phyloP scores from a whole-genome alignment of 2,329 filamentous ascomycete genomes.

The Neonectria magnoliae region DNA sequence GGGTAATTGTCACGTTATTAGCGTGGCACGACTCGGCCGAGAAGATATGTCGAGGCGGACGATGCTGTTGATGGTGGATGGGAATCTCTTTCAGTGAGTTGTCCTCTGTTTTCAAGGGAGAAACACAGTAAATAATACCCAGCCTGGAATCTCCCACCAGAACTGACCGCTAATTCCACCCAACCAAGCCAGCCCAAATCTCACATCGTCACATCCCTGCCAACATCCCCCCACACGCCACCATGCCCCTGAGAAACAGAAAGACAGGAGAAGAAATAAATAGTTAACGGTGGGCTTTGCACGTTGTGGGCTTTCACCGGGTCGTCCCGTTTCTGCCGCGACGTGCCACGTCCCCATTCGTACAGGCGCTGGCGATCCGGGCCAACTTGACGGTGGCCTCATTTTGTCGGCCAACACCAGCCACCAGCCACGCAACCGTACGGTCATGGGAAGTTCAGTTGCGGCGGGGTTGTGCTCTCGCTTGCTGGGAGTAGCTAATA shows the following conservation, averaged over 20 bases:
- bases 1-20: no score
- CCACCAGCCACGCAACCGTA: not conserved
- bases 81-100: not conserved
- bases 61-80: not conserved
- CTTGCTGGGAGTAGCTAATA: not conserved
- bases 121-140: not conserved
- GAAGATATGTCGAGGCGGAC: not conserved
- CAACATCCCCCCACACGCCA: not conserved
- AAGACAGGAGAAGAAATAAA: not conserved
- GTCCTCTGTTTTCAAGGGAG: not conserved
- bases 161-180: not conserved
- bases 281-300: not conserved
- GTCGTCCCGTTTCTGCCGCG: not conserved
- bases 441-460: constrained; percentile 26
- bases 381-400: constrained; percentile 22
- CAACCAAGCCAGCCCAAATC: not conserved
- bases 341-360: constrained; percentile 12
- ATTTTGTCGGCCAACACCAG: constrained; percentile 22
- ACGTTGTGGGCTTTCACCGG: not conserved
- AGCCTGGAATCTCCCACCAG: not conserved
- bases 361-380: not conserved
- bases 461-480: constrained; percentile 17
- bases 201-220: not conserved
- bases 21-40: not conserved
- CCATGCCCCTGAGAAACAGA: not conserved